phyloP scores from a whole-genome alignment of 352 stramenopile genomes.

The Pythium plurisporium region DNA sequence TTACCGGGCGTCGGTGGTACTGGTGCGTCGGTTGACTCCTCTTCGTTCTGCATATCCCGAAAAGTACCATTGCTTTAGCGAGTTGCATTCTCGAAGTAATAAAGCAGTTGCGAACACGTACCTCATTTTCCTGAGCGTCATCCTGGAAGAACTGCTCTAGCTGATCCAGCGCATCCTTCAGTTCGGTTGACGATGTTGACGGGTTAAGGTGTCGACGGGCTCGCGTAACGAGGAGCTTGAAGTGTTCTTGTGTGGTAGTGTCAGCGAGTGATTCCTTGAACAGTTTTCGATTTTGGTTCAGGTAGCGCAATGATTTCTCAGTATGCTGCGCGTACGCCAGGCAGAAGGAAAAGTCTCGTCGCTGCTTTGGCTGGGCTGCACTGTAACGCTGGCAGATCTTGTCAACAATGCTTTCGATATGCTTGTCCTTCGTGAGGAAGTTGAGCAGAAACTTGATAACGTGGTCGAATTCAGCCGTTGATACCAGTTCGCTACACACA shows the following conservation, averaged over 20 bases:
- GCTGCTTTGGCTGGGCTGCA: constrained; percentile 69
- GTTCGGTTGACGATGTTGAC: constrained; percentile 42
- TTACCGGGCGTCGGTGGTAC: constrained; percentile 11
- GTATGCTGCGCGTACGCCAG: constrained; percentile 91
- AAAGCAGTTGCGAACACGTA: constrained; percentile 7
- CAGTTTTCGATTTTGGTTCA: constrained; percentile 86
- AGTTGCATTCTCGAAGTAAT: no score
- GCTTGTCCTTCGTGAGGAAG: constrained; percentile 97
- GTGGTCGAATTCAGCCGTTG: constrained; percentile 86
- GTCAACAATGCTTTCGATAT: constrained; percentile 76
- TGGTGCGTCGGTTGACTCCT: constrained; percentile 1
- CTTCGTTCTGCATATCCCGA: constrained; percentile 16
- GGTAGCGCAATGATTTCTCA: constrained; percentile 91
- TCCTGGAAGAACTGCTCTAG: constrained; percentile 49
- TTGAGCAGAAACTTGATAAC: constrained; percentile 96
- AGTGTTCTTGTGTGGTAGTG: constrained; percentile 86
- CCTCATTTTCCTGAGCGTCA: constrained; percentile 31
- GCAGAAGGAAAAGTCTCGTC: constrained; percentile 93
- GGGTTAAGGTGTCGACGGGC: constrained; percentile 36
- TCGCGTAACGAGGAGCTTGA: constrained; percentile 81
- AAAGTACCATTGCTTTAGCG: no score
- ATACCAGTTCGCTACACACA: constrained; percentile 58
- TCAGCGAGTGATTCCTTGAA: constrained; percentile 93
- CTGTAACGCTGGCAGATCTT: constrained; percentile 95
- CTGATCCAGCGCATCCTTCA: constrained; percentile 73